These are phyloP conservation scores for Linderina pennispora DNA, from an alignment of 192 early-diverging fungal genomes.

Conservation along the genomic window DNA sequence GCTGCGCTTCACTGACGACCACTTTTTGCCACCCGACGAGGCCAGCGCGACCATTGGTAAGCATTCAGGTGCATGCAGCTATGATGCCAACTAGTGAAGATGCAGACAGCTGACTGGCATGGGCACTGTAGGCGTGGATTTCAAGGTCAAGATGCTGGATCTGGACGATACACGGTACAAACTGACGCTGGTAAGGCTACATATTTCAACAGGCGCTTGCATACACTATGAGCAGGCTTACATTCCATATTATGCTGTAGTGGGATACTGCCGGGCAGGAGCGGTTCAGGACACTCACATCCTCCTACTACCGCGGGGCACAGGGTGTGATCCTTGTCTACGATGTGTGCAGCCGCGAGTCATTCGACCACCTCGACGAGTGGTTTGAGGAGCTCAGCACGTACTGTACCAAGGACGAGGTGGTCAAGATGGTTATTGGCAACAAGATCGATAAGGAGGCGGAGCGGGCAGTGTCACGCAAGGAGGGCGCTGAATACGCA, in stretches of 20 bases:
- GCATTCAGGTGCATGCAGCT: not conserved
- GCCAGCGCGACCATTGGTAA: slow-evolving; percentile 76
- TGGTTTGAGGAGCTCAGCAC: slow-evolving; percentile 96
- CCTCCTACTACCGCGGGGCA: slow-evolving; percentile 95
- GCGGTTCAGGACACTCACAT: slow-evolving; percentile 94
- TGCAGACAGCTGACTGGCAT: too few relatives aligned
- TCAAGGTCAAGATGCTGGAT: slow-evolving; percentile 89
- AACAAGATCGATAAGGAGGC: slow-evolving; percentile 96
- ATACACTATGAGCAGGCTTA: not conserved
- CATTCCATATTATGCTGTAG: too few relatives aligned
- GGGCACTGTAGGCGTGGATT: slow-evolving; percentile 93
- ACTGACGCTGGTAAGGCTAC: too few relatives aligned
- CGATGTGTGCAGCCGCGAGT: slow-evolving; percentile 89
- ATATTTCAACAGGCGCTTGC: too few relatives aligned
- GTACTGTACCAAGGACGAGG: slow-evolving; percentile 77
- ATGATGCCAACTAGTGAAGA: not conserved
- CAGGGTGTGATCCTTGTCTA: slow-evolving; percentile 99
- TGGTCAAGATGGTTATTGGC: slow-evolving; percentile 97
- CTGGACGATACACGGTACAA: slow-evolving; percentile 88
- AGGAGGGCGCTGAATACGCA: slow-evolving; percentile 92
- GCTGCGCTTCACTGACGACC: slow-evolving; percentile 90
- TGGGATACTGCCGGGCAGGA: slow-evolving; percentile 99
- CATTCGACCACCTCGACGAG: slow-evolving; percentile 87
- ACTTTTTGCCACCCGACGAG: slow-evolving; percentile 89
- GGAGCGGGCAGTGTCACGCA: slow-evolving; percentile 58